Percentiles rank a stretch among this genome's conserved stretches.
These are phyloP conservation scores for Cronartium ribicola DNA, from an alignment of 1,284 basidiomycete species.

Conservation along the genomic window DNA sequence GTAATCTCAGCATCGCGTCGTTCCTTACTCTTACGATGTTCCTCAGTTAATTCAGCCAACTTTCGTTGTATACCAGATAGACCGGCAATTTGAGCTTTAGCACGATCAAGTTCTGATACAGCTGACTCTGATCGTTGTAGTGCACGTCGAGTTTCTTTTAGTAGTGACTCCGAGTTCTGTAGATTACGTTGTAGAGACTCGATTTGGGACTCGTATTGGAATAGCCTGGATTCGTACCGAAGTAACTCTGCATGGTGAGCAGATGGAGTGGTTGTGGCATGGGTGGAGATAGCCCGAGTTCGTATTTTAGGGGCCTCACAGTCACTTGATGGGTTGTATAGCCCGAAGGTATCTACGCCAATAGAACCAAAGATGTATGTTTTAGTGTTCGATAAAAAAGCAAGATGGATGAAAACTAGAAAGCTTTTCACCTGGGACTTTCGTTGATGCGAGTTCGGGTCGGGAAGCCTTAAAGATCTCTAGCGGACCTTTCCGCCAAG, in stretches of 20 bases:
- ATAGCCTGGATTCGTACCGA: conserved; percentile 27
- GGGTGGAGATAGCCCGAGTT: conserved; percentile 21
- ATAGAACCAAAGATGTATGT: not conserved
- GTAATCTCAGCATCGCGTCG: conserved; percentile 20
- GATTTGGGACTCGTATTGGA: conserved; percentile 26
- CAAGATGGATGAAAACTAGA: not conserved
- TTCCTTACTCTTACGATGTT: conserved; percentile 35
- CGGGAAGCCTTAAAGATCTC: conserved; percentile 40
- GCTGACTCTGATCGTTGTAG: conserved; percentile 10
- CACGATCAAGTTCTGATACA: conserved; percentile 9
- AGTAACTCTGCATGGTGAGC: conserved; percentile 30
- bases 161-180: conserved; percentile 19
- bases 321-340: conserved; percentile 29
- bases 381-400: not conserved
- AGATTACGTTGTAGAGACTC: conserved; percentile 15
- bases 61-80: conserved; percentile 29
- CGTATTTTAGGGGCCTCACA: conserved; percentile 6
- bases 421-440: conserved; percentile 13
- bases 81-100: conserved; percentile 19
- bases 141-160: conserved; percentile 20
- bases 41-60: conserved; percentile 18
- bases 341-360: conserved; percentile 13
- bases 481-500: conserved; percentile 40
- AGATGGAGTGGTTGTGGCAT: conserved; percentile 21
- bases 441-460: conserved; percentile 12